Percentiles rank a stretch among this genome's conserved stretches.
phyloP scores from a whole-genome alignment of 179 eudicot species.

The Actinidia polygama region DNA sequence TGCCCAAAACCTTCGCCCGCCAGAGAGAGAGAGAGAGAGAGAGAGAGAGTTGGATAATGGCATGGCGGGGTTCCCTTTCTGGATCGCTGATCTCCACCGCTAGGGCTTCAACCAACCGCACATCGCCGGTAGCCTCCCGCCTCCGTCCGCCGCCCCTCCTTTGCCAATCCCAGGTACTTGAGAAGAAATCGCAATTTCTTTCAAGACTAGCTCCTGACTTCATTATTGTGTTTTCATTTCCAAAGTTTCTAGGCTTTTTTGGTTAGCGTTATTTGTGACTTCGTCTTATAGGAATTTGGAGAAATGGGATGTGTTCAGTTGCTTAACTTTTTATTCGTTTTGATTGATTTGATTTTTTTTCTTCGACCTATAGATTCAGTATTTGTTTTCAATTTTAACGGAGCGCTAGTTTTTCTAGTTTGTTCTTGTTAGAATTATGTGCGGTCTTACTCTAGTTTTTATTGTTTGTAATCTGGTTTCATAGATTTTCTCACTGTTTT shows the following conservation, averaged over 20 bases:
- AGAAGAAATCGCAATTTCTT: not conserved
- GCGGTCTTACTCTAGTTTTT: not conserved
- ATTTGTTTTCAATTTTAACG: not conserved
- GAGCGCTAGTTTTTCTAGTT: not conserved
- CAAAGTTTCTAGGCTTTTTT: too few relatives aligned
- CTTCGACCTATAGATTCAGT: not conserved
- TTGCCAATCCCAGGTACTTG: slow-evolving; percentile 62
- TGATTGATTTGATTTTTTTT: not conserved
- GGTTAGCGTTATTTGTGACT: not conserved
- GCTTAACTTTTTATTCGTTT: not conserved
- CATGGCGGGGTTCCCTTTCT: slow-evolving; percentile 75
- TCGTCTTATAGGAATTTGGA: not conserved
- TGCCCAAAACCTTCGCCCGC: slow-evolving; percentile 12
- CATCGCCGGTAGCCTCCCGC: slow-evolving; percentile 48
- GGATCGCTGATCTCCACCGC: slow-evolving; percentile 60
- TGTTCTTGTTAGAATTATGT: not conserved
- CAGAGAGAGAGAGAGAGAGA: not conserved
- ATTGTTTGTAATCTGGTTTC: slow-evolving; percentile 5
- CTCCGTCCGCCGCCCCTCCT: slow-evolving; percentile 56
- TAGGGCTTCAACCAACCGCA: slow-evolving; percentile 57
- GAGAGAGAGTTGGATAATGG: slow-evolving; percentile 38
- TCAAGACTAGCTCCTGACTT: not conserved
- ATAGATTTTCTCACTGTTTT: slow-evolving; percentile 57
- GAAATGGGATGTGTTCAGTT: too few relatives aligned
- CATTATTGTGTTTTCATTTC: too few relatives aligned